Conservation (phyloP, 345 rosid genomes). For the Ceriops decandra region DNA sequence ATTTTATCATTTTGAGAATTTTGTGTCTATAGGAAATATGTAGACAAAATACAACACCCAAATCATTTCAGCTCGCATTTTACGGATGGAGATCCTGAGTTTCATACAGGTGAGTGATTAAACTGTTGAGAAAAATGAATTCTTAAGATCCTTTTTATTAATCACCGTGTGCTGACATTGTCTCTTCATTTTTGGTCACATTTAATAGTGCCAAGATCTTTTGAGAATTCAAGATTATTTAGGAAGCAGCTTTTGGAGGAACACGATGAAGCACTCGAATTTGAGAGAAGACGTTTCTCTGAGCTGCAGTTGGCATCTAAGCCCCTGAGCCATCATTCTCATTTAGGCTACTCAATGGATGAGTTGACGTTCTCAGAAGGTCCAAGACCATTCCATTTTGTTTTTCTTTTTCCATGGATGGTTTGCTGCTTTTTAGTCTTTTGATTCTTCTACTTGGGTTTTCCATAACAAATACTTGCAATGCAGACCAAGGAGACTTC, state of each 20-base stretch:
- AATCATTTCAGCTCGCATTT: slow-evolving; percentile 41
- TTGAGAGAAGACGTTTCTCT: slow-evolving; percentile 40
- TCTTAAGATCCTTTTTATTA: not conserved
- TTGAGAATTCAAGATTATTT: slow-evolving; percentile 44
- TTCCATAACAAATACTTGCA: not conserved
- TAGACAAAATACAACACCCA: slow-evolving; percentile 50
- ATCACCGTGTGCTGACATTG: not conserved
- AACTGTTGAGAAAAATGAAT: not conserved
- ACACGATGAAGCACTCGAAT: slow-evolving; percentile 43
- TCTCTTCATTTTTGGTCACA: not conserved
- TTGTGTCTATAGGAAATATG: slow-evolving; percentile 40
- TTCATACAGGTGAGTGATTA: slow-evolving; percentile 45
- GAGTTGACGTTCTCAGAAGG: slow-evolving; percentile 54
- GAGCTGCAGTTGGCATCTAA: slow-evolving; percentile 39
- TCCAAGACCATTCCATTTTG: slow-evolving; percentile 8
- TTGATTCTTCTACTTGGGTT: no score
- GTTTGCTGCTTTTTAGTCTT: no score
- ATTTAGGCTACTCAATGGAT: slow-evolving; percentile 49
- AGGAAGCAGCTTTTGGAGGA: slow-evolving; percentile 49
- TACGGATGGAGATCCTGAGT: slow-evolving; percentile 57
- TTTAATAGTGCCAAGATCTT: slow-evolving; percentile 40
- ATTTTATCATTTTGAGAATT: not conserved
- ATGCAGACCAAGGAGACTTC: slow-evolving; percentile 44
- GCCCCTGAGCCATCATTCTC: slow-evolving; percentile 36
- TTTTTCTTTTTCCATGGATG: not conserved